Conservation (phyloP, 148 eudicot genomes). For the Vaccinium corymbosum region DNA sequence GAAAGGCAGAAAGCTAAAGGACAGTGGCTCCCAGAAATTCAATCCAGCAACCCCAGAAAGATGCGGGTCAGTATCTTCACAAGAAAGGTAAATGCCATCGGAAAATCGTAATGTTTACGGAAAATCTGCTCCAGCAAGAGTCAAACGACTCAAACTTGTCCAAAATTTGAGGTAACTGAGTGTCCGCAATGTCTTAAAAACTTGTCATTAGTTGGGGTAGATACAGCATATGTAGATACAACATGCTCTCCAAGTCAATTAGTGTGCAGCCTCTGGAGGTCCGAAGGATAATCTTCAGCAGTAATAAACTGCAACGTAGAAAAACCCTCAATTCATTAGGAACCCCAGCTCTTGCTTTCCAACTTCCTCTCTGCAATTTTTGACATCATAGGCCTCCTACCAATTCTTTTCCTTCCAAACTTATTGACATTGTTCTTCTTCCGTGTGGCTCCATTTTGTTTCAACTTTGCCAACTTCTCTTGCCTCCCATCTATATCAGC, state of each 20-base stretch:
- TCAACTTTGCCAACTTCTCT: conserved; percentile 55
- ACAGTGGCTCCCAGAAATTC: conserved; percentile 1
- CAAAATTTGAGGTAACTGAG: neutral
- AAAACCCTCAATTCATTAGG: neutral
- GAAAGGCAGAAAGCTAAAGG: neutral
- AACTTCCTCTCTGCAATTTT: conserved; percentile 17
- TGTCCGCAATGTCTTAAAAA: neutral
- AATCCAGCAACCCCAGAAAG: neutral
- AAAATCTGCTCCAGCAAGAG: neutral
- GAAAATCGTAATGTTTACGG: neutral
- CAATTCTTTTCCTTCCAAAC: conserved; percentile 29
- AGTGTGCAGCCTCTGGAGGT: neutral
- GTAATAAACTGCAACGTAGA: neutral
- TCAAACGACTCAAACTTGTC: neutral
- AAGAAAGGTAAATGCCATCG: neutral
- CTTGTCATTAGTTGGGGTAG: no score
- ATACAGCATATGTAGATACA: neutral
- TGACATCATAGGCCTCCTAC: conserved; percentile 25
- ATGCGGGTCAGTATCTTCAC: neutral
- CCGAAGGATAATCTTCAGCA: neutral
- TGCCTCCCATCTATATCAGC: conserved; percentile 74
- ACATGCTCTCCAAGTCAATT: neutral
- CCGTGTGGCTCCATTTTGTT: conserved; percentile 17
- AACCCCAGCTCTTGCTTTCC: neutral
- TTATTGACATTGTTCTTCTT: conserved; percentile 23